Percentiles rank a stretch among this genome's conserved stretches.
These are phyloP conservation scores for Penicillium herquei DNA, from an alignment of 495 filamentous ascomycete species.

Conservation along the genomic window DNA sequence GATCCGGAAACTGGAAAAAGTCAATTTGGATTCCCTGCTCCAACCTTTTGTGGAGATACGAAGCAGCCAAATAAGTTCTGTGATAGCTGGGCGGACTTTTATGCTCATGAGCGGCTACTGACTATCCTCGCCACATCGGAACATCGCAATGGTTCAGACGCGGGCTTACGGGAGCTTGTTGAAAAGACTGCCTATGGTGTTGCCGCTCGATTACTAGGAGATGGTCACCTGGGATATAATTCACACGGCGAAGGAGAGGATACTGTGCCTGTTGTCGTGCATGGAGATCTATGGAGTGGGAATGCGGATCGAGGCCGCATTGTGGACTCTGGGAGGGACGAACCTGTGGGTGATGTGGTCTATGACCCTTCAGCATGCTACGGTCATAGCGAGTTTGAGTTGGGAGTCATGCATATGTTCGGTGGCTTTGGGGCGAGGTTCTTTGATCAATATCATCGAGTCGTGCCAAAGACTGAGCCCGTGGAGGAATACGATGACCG, in stretches of 20 bases:
- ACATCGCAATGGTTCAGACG: constrained; percentile 61
- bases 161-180: constrained; percentile 57
- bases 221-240: constrained; percentile 60
- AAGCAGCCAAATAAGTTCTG: constrained; percentile 71
- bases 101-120: constrained; percentile 67
- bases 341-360: constrained; percentile 71
- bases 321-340: constrained; percentile 37
- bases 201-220: constrained; percentile 70
- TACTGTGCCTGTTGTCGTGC: constrained; percentile 72
- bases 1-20: constrained; percentile 51
- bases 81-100: constrained; percentile 78
- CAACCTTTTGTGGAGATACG: constrained; percentile 84
- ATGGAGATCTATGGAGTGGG: constrained; percentile 90
- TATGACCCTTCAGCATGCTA: constrained; percentile 81
- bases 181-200: constrained; percentile 59
- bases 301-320: constrained; percentile 72
- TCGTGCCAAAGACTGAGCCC: constrained; percentile 78
- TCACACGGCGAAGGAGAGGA: constrained; percentile 41
- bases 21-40: constrained; percentile 76
- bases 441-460: constrained; percentile 69
- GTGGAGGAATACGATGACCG: constrained; percentile 82
- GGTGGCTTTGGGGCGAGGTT: constrained; percentile 77
- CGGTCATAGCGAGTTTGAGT: constrained; percentile 84
- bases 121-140: constrained; percentile 59
- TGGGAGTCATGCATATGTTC: constrained; percentile 96